These are phyloP conservation scores for Erythrobasidium hasegawianum DNA, from an alignment of 1,284 basidiomycete genomes.

Conservation along the genomic window DNA sequence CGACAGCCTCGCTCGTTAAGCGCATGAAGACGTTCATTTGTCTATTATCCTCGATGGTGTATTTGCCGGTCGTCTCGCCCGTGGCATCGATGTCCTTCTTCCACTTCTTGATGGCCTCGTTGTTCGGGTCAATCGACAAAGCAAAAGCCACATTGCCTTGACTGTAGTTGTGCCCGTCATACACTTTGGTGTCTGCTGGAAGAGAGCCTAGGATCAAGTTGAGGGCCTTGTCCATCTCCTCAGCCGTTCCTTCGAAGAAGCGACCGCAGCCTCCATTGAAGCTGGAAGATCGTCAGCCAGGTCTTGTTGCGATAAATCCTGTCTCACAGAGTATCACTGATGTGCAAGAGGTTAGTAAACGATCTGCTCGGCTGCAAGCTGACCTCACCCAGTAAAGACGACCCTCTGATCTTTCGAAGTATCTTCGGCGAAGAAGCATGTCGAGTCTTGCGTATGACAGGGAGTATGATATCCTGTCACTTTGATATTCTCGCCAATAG, in stretches of 20 bases:
- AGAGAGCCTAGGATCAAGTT: constrained; percentile 44
- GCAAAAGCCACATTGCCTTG: constrained; percentile 46
- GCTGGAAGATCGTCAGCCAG: background rate
- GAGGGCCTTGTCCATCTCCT: constrained; percentile 46
- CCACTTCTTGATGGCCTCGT: constrained; percentile 42
- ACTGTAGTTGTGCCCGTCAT: constrained; percentile 49
- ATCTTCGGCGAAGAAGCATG: constrained; percentile 46
- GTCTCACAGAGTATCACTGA: constrained; percentile 25
- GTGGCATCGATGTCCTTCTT: constrained; percentile 30
- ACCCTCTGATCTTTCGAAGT: constrained; percentile 41
- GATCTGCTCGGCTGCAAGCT: constrained; percentile 35
- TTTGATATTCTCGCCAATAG: constrained; percentile 38
- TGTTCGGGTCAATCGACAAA: constrained; percentile 44
- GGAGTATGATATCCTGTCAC: constrained; percentile 46
- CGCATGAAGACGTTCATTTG: constrained; percentile 49
- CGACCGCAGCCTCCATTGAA: constrained; percentile 45
- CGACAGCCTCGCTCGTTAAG: constrained; percentile 41
- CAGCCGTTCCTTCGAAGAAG: constrained; percentile 47
- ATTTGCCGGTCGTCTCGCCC: constrained; percentile 47
- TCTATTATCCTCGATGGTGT: constrained; percentile 48
- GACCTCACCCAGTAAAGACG: constrained; percentile 47
- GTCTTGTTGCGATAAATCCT: background rate
- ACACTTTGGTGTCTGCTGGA: constrained; percentile 46
- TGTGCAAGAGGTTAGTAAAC: background rate
- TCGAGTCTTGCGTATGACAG: constrained; percentile 50